Evolutionary conservation across 352 stramenopile genomes (phyloP), one percentile per base, ranked within the genome.

Genomic region (Globisporangium cylindrosporum): DNA sequence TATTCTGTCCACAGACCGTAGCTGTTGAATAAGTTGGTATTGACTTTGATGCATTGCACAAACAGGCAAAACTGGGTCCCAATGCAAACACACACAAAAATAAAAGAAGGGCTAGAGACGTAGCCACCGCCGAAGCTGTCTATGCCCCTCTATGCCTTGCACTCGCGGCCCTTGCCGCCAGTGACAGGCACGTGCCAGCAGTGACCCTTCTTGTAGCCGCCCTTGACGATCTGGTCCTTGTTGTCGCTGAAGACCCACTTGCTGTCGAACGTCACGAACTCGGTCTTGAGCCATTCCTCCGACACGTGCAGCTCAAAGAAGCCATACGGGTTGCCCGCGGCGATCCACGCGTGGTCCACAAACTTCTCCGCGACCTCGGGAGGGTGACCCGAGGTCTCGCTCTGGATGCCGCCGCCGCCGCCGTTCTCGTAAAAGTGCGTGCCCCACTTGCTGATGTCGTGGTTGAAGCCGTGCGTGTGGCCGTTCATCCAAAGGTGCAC

Each of bases 371-470:
- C 86, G 51, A 89, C 79, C 59, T 87, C 71, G 58, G 84, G 86
- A 29, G 86, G 86, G 62, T 88, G 72, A 15, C 86, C 86, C 14
- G 87, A 94, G n/a, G 86, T 92, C 71, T 96, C 83, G 15, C 78
- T 92, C 73, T 94, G 82, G 67, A 96, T 96, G 36, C 88, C 88
- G 67, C 88, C 88, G 22, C 88, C 88, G n/a, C 79, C 88, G 34
- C 86, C 88, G 68, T 96, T 96, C 68, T 96, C 86, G 73, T 87
- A 94, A 62, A 96, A 96, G 75, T 96, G 86, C 14, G 86, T 93
- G 46, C 88, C 88, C 88, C 88, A 94, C 46, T 82, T 88, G 56
- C 80, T 86, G 25, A 92, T 82, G 67, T 96, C 88, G 72, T 96
- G 88, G 77, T 93, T 93, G 71, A 96, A 96, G 43, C 79, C 82